Base-by-base conservation (phyloP, 1,284 basidiomycete genomes). In the Rhodotorula sp. region DNA sequence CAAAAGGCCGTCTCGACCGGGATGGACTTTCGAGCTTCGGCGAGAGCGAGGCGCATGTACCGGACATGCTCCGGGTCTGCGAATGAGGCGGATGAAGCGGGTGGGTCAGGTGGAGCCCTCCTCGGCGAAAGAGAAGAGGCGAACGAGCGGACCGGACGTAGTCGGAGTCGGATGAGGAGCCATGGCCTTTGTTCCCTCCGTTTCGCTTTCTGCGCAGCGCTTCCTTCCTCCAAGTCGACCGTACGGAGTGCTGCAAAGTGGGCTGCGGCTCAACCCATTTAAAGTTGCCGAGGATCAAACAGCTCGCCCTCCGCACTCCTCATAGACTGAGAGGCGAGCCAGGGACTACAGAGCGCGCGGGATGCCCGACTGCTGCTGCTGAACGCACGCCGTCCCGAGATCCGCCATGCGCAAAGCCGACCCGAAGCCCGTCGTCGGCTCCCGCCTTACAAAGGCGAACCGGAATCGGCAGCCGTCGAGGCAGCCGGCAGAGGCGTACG, bases 1-100 rank as follows among this genome's bases (percentile, higher is more conserved):
- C 92, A 97, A 81, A 98, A 99, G 0, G 95, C 96, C 0, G 90
- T 90, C 3, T 87, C 87, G 0, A 86, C 85, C 0, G 91, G 89
- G 14, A 82, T 82, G 76, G 90, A 93, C 81, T 89, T 89, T 63
- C 84, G 83, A 3, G 93, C 92, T 80, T 93, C 89, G 6, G 78
- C 81, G 43, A 96, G 84, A 0, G 93, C 92, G 49, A 87, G 81
- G 23, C 83, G 84, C 79, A 95, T 86, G 78, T 86, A 89, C 21
- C 80, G 64, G 5, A 82, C 69, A 76, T 88, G 85, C 14, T 83
- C 79, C 59, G 81, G 80, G 54, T 74, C 74, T 76, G 72, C 18
- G 39, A 14, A 43, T 1, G 21, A 4, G 23, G 3, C 3, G 8
- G 34, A 20, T 39, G 18, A 15, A n/a, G 29, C 12, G 7, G 4